These are phyloP conservation scores for Phialophora expanda DNA, from an alignment of 2,329 filamentous ascomycete genomes.

Conservation along the genomic window DNA sequence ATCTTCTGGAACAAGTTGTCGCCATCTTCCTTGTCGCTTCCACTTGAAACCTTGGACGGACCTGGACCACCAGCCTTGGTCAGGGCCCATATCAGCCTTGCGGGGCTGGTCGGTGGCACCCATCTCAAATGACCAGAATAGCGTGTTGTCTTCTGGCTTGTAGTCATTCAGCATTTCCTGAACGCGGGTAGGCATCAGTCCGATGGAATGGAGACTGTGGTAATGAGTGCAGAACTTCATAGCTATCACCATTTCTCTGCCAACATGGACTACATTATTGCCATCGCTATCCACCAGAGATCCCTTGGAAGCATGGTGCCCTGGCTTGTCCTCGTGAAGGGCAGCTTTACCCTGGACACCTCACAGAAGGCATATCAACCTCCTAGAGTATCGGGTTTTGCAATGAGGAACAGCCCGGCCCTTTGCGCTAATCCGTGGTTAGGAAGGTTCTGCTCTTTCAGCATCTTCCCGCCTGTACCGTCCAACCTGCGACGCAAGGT, in stretches of 20 bases:
- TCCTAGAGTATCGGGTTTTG: no score
- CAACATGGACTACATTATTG: background rate
- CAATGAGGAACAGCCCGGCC: no score
- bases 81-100: background rate
- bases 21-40: constrained; percentile 15
- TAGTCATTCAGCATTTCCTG: background rate
- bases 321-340: no score
- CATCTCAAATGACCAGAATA: background rate
- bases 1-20: constrained; percentile 11
- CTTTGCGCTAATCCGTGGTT: no score
- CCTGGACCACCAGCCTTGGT: background rate
- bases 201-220: background rate
- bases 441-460: background rate
- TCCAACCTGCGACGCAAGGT: background rate
- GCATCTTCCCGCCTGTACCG: background rate
- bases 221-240: background rate
- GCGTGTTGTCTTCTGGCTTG: background rate
- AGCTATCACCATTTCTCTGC: background rate
- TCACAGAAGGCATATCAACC: no score
- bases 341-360: no score
- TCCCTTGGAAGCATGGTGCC: no score
- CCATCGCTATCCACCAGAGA: background rate
- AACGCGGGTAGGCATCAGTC: background rate
- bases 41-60: background rate
- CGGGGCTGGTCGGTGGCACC: no score